A percentile compares a stretch with the other conserved stretches of the same genome.
Evolutionary conservation across 805 yeast species (phyloP).

Genomic region (Starmerella riodocensis): DNA sequence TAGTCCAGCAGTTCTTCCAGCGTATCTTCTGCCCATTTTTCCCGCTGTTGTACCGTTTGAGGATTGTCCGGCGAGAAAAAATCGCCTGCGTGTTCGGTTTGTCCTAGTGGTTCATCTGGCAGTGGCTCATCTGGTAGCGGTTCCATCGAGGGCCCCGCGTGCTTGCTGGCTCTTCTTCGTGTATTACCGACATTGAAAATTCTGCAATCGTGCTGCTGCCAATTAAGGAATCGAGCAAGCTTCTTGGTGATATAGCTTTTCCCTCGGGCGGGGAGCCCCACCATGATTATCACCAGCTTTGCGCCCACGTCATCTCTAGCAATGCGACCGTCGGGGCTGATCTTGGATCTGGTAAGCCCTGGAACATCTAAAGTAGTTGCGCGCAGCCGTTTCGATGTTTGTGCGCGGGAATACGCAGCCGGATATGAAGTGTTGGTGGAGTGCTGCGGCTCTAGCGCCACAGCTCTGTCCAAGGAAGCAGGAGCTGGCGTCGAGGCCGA

Average conservation of each 20-base stretch:
- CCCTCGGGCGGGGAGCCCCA: constrained; percentile 90
- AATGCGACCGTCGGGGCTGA: constrained; percentile 50
- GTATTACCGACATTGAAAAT: constrained; percentile 95
- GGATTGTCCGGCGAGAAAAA: constrained; percentile 75
- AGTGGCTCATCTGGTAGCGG: constrained; percentile 33
- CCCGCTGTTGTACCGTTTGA: constrained; percentile 53
- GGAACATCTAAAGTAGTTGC: constrained; percentile 86
- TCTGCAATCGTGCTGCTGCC: constrained; percentile 82
- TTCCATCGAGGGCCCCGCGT: constrained; percentile 53
- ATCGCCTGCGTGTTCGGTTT: constrained; percentile 51
- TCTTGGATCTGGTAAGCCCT: constrained; percentile 71
- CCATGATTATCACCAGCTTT: constrained; percentile 87
- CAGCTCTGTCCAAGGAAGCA: not conserved
- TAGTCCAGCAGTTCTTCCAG: constrained; percentile 71
- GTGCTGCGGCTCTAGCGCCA: too few relatives aligned
- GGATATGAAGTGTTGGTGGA: constrained; percentile 4
- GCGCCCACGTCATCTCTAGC: constrained; percentile 53
- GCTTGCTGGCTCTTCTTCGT: constrained; percentile 52
- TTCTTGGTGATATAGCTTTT: constrained; percentile 88
- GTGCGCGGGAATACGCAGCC: constrained; percentile 2
- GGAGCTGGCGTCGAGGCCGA: not conserved
- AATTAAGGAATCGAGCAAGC: constrained; percentile 75
- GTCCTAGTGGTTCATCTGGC: not conserved
- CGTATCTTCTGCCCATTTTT: constrained; percentile 94
- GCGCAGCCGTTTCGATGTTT: constrained; percentile 25